Evolutionary conservation across 495 filamentous ascomycete genomes (phyloP), one percentile per base, ranked within the genome.

Genomic region (Pseudotulostoma volvatum): DNA sequence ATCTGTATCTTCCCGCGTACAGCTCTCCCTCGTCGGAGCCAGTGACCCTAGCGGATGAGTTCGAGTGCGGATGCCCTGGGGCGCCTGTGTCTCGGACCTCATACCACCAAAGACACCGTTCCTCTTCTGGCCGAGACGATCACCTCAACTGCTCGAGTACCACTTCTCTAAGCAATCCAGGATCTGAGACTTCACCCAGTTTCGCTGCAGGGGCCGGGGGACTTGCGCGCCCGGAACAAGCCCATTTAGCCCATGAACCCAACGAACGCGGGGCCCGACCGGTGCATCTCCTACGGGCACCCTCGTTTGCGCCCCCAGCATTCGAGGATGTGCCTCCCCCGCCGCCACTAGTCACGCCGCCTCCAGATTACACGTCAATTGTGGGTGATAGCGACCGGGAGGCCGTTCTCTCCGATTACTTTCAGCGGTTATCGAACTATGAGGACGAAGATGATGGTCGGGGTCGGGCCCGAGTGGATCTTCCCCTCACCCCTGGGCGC

Each of bases 251-350:
- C 19, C 46, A 54, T 20, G 59, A 66, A 31, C 54, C 66, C 8
- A 55, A 68, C 25, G 64, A 63, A 1, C 54, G 54, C 17, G 28
- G 41, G 13, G 30, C 44, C 13, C 60, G 88, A 15, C 90, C 88
- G 0, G 93, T 95, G 45, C 90, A 97, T 56, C 68, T 96, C 3
- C 54, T 96, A 14, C 77, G 90, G n/a, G 66, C 69, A 3, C 92
- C 92, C 0, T 90, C 83, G 0, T 92, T 80, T 53, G 85, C 88
- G 36, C 90, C 90, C 1, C 90, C 90, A 0, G 70, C 87, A 0
- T 97, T 96, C 46, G 82, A 93, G 40, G 82, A 81, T 13, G 79
- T 93, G 7, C 70, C 77, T 11, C 81, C 88, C n/a, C 86, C 88
- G 1, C 92, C 82, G 33, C 79, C 78, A 2, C 53, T 90, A 23